A percentile compares a stretch with the other conserved stretches of the same genome.
These are phyloP conservation scores for Piromyces sp. DNA, from an alignment of 192 early-diverging fungal species.

Conservation along the genomic window DNA sequence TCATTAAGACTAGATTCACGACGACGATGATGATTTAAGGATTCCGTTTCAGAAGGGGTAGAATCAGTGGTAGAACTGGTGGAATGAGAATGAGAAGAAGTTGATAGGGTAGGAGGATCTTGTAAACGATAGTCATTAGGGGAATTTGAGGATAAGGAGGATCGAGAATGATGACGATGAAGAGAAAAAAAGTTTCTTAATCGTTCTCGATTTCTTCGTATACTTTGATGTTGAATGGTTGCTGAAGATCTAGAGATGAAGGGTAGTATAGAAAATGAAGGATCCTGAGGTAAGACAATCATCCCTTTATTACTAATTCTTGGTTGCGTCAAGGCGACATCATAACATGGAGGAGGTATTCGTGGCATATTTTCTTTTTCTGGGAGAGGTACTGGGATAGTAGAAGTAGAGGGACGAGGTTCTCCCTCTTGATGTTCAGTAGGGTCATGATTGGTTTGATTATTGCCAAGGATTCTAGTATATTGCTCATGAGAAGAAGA, in stretches of 20 bases:
- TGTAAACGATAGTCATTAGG: neutral
- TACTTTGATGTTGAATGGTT: neutral
- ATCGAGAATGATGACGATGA: neutral
- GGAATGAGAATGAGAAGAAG: neutral
- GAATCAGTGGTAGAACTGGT: no score
- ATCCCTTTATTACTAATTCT: neutral
- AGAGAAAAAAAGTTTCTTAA: neutral
- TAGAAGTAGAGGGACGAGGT: neutral
- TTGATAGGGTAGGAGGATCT: neutral
- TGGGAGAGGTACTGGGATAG: neutral
- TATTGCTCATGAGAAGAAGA: no score
- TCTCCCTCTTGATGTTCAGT: neutral
- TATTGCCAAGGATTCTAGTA: no score
- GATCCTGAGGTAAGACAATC: neutral
- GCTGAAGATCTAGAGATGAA: neutral
- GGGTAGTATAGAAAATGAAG: neutral
- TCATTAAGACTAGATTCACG: no score
- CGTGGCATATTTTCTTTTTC: neutral
- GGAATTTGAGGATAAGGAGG: neutral
- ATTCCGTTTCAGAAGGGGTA: no score
- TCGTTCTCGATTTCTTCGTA: neutral
- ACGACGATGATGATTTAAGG: neutral
- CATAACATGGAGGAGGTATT: neutral
- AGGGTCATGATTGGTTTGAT: neutral
- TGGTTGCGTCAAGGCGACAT: neutral